Evolutionary conservation across 177 flowering plant genomes (phyloP).

Genomic region (Vitis hybrid): DNA sequence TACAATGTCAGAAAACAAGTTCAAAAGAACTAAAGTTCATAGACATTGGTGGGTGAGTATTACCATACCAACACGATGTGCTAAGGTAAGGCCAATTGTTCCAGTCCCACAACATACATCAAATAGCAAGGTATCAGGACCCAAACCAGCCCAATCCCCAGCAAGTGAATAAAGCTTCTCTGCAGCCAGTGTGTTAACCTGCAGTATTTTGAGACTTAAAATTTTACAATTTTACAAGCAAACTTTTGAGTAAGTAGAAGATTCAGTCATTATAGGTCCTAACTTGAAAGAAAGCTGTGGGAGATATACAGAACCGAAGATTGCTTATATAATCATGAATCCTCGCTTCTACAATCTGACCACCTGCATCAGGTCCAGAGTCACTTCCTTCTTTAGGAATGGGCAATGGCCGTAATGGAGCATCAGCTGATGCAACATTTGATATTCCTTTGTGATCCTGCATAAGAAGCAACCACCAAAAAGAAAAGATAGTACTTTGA

Average conservation of each 20-base stretch:
- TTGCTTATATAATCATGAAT: conserved; percentile 82
- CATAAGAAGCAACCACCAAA: conserved; percentile 21
- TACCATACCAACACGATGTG: conserved; percentile 98
- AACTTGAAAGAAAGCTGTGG: conserved; percentile 96
- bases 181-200: conserved; percentile 98
- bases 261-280: conserved; percentile 6
- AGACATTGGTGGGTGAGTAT: conserved; percentile 19
- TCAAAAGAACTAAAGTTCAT: neutral
- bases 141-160: conserved; percentile 95
- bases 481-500: neutral
- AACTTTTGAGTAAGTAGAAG: conserved; percentile 2
- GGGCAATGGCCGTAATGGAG: conserved; percentile 58
- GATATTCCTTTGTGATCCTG: conserved; percentile 97
- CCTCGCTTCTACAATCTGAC: conserved; percentile 44
- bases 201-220: conserved; percentile 23
- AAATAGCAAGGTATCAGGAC: conserved; percentile 89
- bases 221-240: neutral
- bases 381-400: conserved; percentile 38
- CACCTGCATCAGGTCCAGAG: conserved; percentile 17
- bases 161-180: conserved; percentile 94
- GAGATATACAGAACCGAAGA: conserved; percentile 81
- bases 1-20: neutral
- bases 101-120: conserved; percentile 97
- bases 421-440: conserved; percentile 91
- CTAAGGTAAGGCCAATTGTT: conserved; percentile 93